phyloP scores from a whole-genome alignment of 345 rosid species.

The Kandelia obovata region DNA sequence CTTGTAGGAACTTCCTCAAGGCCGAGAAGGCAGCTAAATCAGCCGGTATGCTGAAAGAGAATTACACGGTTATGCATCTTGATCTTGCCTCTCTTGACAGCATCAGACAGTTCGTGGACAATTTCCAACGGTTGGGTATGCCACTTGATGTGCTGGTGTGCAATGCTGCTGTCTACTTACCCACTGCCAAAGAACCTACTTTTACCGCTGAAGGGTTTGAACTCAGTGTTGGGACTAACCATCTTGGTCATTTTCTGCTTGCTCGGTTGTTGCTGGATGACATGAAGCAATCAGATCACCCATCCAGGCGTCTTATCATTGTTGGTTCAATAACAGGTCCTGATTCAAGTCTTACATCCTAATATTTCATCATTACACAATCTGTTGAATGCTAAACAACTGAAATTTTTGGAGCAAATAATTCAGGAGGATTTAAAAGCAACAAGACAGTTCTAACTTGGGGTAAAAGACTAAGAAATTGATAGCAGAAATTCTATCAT shows the following conservation, averaged over 20 bases:
- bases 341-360: background rate
- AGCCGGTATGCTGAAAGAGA: slow-evolving; percentile 69
- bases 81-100: slow-evolving; percentile 92
- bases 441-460: background rate
- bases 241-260: slow-evolving; percentile 89
- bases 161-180: slow-evolving; percentile 87
- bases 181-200: slow-evolving; percentile 85
- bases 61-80: slow-evolving; percentile 85
- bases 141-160: slow-evolving; percentile 87
- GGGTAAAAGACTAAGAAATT: too few species aligned
- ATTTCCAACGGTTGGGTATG: slow-evolving; percentile 47
- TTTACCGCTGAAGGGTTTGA: slow-evolving; percentile 94
- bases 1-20: slow-evolving; percentile 91
- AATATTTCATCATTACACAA: too few species aligned
- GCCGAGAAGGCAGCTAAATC: slow-evolving; percentile 80
- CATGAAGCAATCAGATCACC: slow-evolving; percentile 67
- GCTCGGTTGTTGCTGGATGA: slow-evolving; percentile 75
- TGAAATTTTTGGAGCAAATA: background rate
- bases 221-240: slow-evolving; percentile 92
- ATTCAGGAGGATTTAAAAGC: background rate
- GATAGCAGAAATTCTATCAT: too few species aligned
- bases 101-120: slow-evolving; percentile 71
- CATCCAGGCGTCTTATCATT: slow-evolving; percentile 80
- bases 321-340: slow-evolving; percentile 95
- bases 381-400: too few species aligned